Base-by-base conservation (phyloP, 1,284 basidiomycete genomes). In the Trichosporon asahii region DNA sequence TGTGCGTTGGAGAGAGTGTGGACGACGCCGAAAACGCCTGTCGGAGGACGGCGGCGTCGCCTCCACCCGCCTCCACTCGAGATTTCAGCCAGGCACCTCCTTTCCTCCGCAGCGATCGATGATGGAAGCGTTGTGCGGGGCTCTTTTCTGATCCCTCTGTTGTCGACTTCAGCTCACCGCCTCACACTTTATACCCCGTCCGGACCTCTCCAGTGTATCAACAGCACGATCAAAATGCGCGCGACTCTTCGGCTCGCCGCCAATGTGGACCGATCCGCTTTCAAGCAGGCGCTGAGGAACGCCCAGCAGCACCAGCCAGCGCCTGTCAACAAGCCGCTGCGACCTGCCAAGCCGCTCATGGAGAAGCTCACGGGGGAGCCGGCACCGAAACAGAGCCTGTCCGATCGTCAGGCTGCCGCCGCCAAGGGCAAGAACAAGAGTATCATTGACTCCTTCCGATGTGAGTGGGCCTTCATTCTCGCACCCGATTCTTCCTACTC, bases 371-470 rank as follows among this genome's bases (percentile, higher is more conserved):
- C 57, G 5, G 57, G 57, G 2, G 29, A 61, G 57, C 29, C 57
- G 15, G 29, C 57, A 15, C 27, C 18, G 57, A 29, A 31, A 18
- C 27, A 29, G 11, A 31, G 15, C 18, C 15, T 61, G 2, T 31
- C 57, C 2, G 57, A 61, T 12, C 57, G 57, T 12, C 27, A 61
- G 57, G 18, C 57, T 14, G 57, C 57, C 12, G 57, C 57, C 18
- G 57, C 57, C 14, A 61, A 61, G 57, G 57, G 57, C 14, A 61
- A 61, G 57, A 61, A 61, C 57, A 61, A 61, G 57, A 61, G 27
- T 18, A 61, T 61, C n/a, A 27, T 61, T 6, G 57, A 61, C 57
- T 61, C 57, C 7, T 61, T 61, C 57, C 27, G 57, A 61, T 61
- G 57, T 61, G 29, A 61, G 57, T 61, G 14, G 9, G 9, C 55